phyloP scores from a whole-genome alignment of 2,329 filamentous ascomycete genomes.

The Paraphaeosphaeria minitans region DNA sequence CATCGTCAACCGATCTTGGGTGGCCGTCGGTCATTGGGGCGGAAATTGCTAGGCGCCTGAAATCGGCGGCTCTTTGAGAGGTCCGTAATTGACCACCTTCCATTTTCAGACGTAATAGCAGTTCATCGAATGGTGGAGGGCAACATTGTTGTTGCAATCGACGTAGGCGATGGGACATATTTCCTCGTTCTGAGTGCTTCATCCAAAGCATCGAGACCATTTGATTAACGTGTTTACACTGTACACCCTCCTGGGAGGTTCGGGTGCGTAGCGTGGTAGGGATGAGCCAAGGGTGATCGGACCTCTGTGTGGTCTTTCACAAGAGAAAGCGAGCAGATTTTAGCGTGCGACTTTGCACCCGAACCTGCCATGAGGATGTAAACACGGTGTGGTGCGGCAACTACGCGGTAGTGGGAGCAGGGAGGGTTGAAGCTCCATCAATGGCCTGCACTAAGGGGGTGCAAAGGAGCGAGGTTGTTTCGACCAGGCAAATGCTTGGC shows the following conservation, averaged over 20 bases:
- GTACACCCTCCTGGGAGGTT: too few relatives aligned
- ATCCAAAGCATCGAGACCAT: neutral
- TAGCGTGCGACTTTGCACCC: too few relatives aligned
- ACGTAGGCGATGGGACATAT: neutral
- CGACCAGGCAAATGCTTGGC: neutral
- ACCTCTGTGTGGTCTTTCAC: too few relatives aligned
- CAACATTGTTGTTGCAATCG: neutral
- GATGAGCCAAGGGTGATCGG: too few relatives aligned
- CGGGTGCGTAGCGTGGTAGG: too few relatives aligned
- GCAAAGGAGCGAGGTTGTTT: neutral
- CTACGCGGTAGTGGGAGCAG: neutral
- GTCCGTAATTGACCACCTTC: neutral
- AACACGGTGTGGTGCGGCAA: neutral
- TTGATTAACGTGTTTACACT: too few relatives aligned
- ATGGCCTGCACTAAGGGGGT: neutral
- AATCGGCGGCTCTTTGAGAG: neutral
- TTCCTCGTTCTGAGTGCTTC: neutral
- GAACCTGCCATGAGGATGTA: too few relatives aligned
- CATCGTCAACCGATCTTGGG: neutral
- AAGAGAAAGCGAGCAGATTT: too few relatives aligned
- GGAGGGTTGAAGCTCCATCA: neutral
- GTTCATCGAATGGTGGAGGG: neutral
- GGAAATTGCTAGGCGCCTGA: constrained; percentile 5
- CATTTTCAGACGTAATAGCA: neutral
- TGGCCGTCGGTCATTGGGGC: neutral